Percentiles rank a stretch among this genome's conserved stretches.
These are phyloP conservation scores for Anacardium occidentale DNA, from an alignment of 345 rosid genomes.

Conservation along the genomic window DNA sequence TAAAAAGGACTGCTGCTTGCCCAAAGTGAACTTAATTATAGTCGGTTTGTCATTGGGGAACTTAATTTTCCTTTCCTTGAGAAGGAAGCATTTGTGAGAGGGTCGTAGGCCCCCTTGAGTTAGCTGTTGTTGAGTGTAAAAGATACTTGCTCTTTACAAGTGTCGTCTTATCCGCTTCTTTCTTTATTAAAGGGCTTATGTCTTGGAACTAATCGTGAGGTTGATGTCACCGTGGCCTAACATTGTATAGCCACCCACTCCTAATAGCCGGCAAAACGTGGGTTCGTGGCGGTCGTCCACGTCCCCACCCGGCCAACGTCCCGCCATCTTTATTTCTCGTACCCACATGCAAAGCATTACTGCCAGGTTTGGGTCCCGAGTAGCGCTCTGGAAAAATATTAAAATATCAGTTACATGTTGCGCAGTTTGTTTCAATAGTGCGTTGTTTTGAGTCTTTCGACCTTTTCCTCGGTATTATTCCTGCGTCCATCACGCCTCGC, in stretches of 20 bases:
- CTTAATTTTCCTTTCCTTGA: neutral
- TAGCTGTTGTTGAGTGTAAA: neutral
- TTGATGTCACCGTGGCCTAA: neutral
- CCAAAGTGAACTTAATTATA: neutral
- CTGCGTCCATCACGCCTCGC: neutral
- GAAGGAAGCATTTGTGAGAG: neutral
- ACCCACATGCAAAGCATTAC: no score
- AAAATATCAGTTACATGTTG: slow-evolving; percentile 2
- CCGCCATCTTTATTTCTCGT: no score
- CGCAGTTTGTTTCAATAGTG: neutral
- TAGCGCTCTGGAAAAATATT: neutral
- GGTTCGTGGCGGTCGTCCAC: neutral
- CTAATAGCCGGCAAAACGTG: slow-evolving; percentile 18
- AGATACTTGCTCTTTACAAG: neutral
- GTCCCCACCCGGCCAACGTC: slow-evolving; percentile 9
- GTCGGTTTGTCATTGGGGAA: neutral
- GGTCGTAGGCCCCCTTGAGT: no score
- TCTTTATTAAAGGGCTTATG: no score
- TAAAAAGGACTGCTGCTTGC: no score
- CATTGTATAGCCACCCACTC: slow-evolving; percentile 11
- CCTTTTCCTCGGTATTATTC: neutral
- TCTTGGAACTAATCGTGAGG: no score
- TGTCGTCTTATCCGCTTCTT: neutral
- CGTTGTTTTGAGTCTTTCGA: neutral
- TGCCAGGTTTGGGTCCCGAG: no score